Base-by-base conservation (phyloP, 768 basidiomycete species). In the Suillus cothurnatus region DNA sequence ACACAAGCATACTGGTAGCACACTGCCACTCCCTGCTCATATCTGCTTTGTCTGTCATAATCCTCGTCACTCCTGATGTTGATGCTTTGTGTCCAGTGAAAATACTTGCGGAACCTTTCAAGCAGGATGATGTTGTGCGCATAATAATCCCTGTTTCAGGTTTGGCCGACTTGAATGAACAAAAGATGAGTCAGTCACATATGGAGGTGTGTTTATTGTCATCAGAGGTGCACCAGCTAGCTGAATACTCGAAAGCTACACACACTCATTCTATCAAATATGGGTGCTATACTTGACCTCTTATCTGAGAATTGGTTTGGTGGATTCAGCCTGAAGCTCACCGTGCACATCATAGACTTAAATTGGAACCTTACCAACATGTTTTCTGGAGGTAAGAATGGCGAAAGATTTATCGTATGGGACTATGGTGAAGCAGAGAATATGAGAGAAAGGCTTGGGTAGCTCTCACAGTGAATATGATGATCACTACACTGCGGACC, bases 341-440 rank as follows among this genome's bases (percentile, higher is more conserved):
- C 84, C 2, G 85, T 98, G 49, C 97, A 99, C 80, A 89, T 99
- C 71, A 93, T 99, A 78, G 97, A 99, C 78, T 94, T 96, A 4
- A 87, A 89, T n/a, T 86, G 97, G 72, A 95, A 95, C 77, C 81
- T 99, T 71, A 82, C 88, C 49, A 97, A 90, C 79, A 79, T 98
- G 26, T 99, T 97, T 75, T 87, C 85, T 59, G 83, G 81, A 50
- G 88, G 88, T 31, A 83, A 86, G 69, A 85, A 85, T 61, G 85
- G 84, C 15, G 88, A 91, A 67, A 82, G 90, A 61, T 87, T 98
- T 23, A 81, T 97, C 36, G 84, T 99, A 0, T 99, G 97, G 97
- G 94, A 95, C 67, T 95, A 97, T 71, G 94, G 94, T 4, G 88
- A 86, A 21, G 90, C 88, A 2, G 88, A 89, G 63, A 82, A 82